Evolutionary conservation across 371 early-diverging fungal genomes (phyloP).

Genomic region (Mortierella sp.): DNA sequence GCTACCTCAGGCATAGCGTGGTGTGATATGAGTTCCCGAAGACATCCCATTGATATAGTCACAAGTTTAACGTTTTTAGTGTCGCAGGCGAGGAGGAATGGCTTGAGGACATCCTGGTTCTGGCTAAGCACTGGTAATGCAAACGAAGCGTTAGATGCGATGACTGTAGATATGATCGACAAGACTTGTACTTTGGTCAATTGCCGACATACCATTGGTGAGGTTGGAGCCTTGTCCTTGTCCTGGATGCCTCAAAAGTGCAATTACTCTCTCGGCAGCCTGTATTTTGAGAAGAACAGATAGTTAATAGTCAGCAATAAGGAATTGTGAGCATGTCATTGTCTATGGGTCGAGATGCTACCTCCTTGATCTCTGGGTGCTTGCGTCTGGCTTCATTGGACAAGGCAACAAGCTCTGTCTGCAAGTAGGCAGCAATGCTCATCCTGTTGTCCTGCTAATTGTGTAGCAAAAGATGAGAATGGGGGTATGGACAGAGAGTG

Average conservation of each 20-base stretch:
- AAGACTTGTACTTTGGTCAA: background rate
- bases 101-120: slow-evolving; percentile 86
- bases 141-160: background rate
- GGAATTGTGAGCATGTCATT: background rate
- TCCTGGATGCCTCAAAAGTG: slow-evolving; percentile 69
- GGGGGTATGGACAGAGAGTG: background rate
- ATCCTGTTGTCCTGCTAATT: slow-evolving; percentile 13
- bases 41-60: slow-evolving; percentile 87
- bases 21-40: slow-evolving; percentile 89
- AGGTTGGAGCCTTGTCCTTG: slow-evolving; percentile 69
- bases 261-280: slow-evolving; percentile 74
- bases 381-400: slow-evolving; percentile 92
- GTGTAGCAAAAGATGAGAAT: background rate
- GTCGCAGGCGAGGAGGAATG: slow-evolving; percentile 92
- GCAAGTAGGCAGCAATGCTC: slow-evolving; percentile 74
- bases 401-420: slow-evolving; percentile 87
- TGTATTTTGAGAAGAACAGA: slow-evolving; percentile 1
- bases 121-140: slow-evolving; percentile 78
- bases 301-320: background rate
- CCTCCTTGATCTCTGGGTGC: slow-evolving; percentile 96
- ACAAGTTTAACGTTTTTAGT: slow-evolving; percentile 89
- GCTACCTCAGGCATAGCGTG: slow-evolving; percentile 86
- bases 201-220: slow-evolving; percentile 60
- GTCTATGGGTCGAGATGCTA: slow-evolving; percentile 40
- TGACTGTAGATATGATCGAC: background rate